Conservation (phyloP, 192 early-diverging fungal genomes). For the Coemansia furcata region DNA sequence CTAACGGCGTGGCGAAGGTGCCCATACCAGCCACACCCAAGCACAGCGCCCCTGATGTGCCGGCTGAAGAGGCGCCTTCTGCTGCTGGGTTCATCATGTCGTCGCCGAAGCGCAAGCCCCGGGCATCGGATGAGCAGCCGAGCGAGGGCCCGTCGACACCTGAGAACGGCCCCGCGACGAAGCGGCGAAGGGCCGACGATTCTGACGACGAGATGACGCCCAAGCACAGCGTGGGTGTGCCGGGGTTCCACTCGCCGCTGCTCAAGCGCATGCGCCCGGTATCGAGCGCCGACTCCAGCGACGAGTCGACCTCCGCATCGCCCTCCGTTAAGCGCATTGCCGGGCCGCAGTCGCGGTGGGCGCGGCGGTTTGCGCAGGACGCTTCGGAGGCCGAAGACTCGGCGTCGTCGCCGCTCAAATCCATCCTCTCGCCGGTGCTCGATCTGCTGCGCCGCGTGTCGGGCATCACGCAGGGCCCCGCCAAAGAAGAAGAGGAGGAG, state of each 20-base stretch:
- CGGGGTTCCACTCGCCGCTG: slow-evolving; percentile 21
- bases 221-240: background rate
- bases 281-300: background rate
- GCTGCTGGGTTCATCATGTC: slow-evolving; percentile 50
- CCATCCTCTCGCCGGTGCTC: slow-evolving; percentile 41
- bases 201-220: background rate
- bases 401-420: slow-evolving; percentile 45
- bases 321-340: background rate
- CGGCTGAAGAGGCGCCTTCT: background rate
- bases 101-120: slow-evolving; percentile 48
- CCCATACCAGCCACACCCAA: too few relatives aligned
- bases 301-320: slow-evolving; percentile 6
- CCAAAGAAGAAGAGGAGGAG: background rate
- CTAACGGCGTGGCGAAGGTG: background rate
- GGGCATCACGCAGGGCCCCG: slow-evolving; percentile 30
- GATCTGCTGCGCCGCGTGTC: slow-evolving; percentile 48
- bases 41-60: too few relatives aligned
- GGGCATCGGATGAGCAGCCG: slow-evolving; percentile 4
- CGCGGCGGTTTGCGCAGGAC: slow-evolving; percentile 6
- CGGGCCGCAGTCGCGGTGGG: slow-evolving; percentile 10
- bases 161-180: background rate
- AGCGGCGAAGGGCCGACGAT: slow-evolving; percentile 17
- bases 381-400: background rate
- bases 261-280: slow-evolving; percentile 3
- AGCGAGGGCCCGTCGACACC: background rate